Conservation (phyloP, 345 rosid genomes). For the Odontarrhena argentea region DNA sequence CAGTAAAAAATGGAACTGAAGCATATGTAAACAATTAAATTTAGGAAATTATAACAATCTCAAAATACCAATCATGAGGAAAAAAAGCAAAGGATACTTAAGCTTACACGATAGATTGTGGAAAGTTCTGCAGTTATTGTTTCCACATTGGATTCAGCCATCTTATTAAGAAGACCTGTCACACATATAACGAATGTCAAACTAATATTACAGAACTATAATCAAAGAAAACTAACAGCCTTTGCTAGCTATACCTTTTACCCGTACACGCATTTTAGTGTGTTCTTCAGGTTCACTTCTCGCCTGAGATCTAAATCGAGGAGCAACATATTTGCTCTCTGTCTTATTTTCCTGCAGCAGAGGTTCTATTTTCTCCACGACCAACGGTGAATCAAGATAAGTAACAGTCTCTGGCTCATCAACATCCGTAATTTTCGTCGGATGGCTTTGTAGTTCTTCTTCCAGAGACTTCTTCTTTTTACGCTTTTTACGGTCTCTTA, state of each 20-base stretch:
- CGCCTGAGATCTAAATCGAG: constrained; percentile 62
- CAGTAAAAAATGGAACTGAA: not conserved
- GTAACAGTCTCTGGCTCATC: constrained; percentile 34
- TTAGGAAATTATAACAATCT: not conserved
- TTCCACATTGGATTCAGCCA: constrained; percentile 88
- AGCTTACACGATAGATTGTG: constrained; percentile 63
- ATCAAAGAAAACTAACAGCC: constrained; percentile 10
- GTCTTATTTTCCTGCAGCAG: constrained; percentile 29
- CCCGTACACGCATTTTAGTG: constrained; percentile 61
- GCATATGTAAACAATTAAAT: not conserved
- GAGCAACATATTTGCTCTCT: constrained; percentile 67
- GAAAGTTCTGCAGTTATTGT: constrained; percentile 78
- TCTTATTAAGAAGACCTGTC: constrained; percentile 82
- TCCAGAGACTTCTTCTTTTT: constrained; percentile 47
- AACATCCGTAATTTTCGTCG: constrained; percentile 30
- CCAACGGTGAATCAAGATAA: constrained; percentile 35
- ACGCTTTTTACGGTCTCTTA: constrained; percentile 28
- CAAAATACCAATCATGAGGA: constrained; percentile 4
- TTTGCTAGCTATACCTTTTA: constrained; percentile 66
- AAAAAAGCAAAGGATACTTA: constrained; percentile 16
- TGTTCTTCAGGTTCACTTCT: constrained; percentile 69
- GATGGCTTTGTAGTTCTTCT: constrained; percentile 39
- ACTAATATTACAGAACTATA: constrained; percentile 15
- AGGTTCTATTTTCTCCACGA: constrained; percentile 38
- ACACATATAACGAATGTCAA: constrained; percentile 34